Evolutionary conservation across 768 basidiomycete genomes (phyloP).

Genomic region (Amanita exitialis): DNA sequence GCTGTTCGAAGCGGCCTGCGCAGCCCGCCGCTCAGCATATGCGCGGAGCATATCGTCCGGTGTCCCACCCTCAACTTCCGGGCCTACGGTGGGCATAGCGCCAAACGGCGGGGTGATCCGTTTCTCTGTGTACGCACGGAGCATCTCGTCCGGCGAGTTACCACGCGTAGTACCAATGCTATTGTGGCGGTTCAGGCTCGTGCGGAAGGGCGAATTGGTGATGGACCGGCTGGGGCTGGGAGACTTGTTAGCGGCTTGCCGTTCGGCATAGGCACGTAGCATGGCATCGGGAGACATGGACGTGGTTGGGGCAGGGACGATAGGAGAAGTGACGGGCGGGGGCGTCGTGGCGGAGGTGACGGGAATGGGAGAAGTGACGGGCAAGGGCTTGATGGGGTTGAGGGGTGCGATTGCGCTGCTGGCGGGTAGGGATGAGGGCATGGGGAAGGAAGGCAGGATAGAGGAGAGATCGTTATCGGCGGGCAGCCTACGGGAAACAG

Average conservation of each 20-base stretch:
- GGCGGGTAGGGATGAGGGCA: background rate
- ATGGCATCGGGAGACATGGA: constrained; percentile 57
- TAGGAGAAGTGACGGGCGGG: background rate
- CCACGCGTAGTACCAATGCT: background rate
- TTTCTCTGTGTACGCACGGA: background rate
- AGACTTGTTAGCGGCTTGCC: constrained; percentile 10
- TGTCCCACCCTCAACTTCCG: background rate
- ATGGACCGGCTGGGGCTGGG: background rate
- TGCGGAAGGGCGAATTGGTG: no score
- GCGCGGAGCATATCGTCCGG: constrained; percentile 6
- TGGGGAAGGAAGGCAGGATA: background rate
- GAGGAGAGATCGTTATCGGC: background rate
- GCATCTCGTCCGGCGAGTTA: background rate
- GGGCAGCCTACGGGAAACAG: background rate
- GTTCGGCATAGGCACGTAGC: constrained; percentile 63
- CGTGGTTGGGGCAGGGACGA: constrained; percentile 25
- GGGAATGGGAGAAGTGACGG: constrained; percentile 9
- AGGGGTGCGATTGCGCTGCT: background rate
- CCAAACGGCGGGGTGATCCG: background rate
- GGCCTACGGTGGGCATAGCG: no score
- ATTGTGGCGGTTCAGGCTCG: background rate
- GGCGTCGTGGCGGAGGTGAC: background rate
- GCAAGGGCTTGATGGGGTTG: constrained; percentile 8
- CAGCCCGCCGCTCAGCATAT: constrained; percentile 17
- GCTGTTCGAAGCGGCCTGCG: background rate